Evolutionary conservation across 2,329 filamentous ascomycete species (phyloP).

Genomic region (Sphaerulina populicola): DNA sequence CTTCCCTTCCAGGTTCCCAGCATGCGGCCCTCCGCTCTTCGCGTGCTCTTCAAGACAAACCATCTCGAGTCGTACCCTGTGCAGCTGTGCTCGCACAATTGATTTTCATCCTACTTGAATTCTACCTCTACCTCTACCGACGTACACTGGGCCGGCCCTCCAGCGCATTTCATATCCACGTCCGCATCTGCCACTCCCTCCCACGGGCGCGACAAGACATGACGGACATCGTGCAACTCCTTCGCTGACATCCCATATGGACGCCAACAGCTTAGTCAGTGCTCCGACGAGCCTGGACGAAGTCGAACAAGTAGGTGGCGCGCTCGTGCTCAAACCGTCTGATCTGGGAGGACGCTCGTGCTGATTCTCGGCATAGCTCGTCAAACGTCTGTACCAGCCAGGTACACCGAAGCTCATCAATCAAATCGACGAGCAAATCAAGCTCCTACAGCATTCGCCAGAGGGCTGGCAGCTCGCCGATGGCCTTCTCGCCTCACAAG

Average conservation of each 20-base stretch:
- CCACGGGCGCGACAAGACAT: constrained; percentile 5
- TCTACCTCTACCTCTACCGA: no score
- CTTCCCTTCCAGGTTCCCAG: neutral
- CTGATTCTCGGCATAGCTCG: constrained; percentile 29
- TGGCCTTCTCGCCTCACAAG: constrained; percentile 58
- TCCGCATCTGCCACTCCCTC: neutral
- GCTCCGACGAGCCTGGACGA: constrained; percentile 18
- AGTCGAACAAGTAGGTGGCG: constrained; percentile 16
- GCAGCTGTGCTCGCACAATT: neutral
- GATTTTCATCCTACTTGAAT: neutral
- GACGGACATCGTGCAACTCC: constrained; percentile 8
- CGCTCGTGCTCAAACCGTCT: neutral
- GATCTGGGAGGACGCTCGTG: neutral
- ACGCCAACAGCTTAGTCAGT: constrained; percentile 10
- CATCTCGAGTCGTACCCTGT: neutral
- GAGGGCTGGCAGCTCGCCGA: constrained; percentile 82
- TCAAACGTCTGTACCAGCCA: constrained; percentile 46
- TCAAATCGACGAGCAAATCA: constrained; percentile 64
- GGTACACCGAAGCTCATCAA: constrained; percentile 38
- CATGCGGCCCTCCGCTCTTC: neutral
- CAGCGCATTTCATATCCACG: neutral
- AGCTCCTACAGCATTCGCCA: constrained; percentile 66
- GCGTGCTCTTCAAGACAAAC: neutral
- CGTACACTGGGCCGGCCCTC: neutral
- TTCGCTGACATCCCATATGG: constrained; percentile 8